These are phyloP conservation scores for Microbotryum silenes-acaulis DNA, from an alignment of 1,284 basidiomycete genomes.

Conservation along the genomic window DNA sequence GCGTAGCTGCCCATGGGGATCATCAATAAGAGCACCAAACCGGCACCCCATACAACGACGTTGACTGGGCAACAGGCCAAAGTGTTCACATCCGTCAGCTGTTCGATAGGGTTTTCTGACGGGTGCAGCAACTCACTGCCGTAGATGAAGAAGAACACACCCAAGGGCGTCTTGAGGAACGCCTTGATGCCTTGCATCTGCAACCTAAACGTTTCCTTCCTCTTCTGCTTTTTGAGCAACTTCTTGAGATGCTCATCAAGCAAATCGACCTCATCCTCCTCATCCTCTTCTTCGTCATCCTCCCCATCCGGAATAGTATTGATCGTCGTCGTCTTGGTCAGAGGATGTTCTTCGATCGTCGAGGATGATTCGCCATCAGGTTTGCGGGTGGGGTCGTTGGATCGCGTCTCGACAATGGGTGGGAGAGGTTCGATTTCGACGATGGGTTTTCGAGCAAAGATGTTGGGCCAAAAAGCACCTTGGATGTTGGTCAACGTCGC, in stretches of 20 bases:
- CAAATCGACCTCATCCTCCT: slow-evolving; percentile 3
- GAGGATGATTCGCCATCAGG: too few relatives aligned
- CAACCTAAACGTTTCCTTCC: slow-evolving; percentile 19
- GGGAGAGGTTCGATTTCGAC: slow-evolving; percentile 9
- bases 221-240: slow-evolving; percentile 13
- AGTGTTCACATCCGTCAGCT: background rate
- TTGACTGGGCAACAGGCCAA: slow-evolving; percentile 5
- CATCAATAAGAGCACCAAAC: slow-evolving; percentile 4
- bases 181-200: slow-evolving; percentile 33
- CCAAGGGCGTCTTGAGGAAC: slow-evolving; percentile 37
- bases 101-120: too few relatives aligned
- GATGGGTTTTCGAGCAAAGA: slow-evolving; percentile 4
- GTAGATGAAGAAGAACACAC: slow-evolving; percentile 33
- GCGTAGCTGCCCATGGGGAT: slow-evolving; percentile 13
- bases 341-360: too few relatives aligned
- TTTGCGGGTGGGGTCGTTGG: too few relatives aligned
- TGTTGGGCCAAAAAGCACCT: slow-evolving; percentile 4
- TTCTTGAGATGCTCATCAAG: slow-evolving; percentile 8
- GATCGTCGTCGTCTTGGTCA: too few relatives aligned
- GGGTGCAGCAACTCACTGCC: slow-evolving; percentile 21
- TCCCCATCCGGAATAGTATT: background rate
- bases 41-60: slow-evolving; percentile 19
- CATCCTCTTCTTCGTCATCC: background rate
- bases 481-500: slow-evolving; percentile 11
- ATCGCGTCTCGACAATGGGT: background rate